Base-by-base conservation (phyloP, 2,329 filamentous ascomycete species). In the Fusarium sp. region DNA sequence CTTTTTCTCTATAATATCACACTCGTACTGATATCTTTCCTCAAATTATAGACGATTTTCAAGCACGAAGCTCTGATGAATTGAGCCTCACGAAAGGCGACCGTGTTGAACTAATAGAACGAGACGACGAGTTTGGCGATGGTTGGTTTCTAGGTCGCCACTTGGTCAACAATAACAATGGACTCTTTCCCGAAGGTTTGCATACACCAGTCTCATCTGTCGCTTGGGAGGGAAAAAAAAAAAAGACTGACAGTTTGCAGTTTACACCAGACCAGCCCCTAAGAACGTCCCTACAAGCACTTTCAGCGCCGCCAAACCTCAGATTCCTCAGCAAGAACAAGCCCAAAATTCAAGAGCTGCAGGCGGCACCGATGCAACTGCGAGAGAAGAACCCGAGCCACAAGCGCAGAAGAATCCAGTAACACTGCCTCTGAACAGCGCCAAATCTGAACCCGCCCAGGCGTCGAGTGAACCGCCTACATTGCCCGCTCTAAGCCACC, bases 1-100 rank as follows among this genome's bases (percentile, higher is more conserved):
- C 53, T 40, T 15, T 54, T 63, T 54, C 29, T 61, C 50, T 38
- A 13, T 29, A 56, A 43, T 15, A 24, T 36, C 29, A 24, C 28
- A 41, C 29, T 53, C 40, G 43, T 41, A 45, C 53, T 58, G 25
- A 66, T 64, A 34, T 59, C 58, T 15, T 49, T 60, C 40, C 11
- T 38, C 35, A 29, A 39, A 39, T 36, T 53, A 40, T 56, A 96
- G 92, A 99, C 79, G 93, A 97, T 78, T 98, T 99, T 76, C 82
- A 88, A 69, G 93, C 94, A 55, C 88, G 95, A 68, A 96, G 93
- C 76, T 90, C 91, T 55, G 95, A 99, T 78, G 95, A 99, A 82
- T 83, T 99, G 73, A 96, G 88, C 69, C 83, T 99, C 66, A 82
- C 87, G 52, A 96, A 96, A 73, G 93, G 91, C 69, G 91, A 95